A percentile compares a stretch with the other conserved stretches of the same genome.
Conservation (phyloP, 768 basidiomycete genomes). For the Macrolepiota dolichaula region DNA sequence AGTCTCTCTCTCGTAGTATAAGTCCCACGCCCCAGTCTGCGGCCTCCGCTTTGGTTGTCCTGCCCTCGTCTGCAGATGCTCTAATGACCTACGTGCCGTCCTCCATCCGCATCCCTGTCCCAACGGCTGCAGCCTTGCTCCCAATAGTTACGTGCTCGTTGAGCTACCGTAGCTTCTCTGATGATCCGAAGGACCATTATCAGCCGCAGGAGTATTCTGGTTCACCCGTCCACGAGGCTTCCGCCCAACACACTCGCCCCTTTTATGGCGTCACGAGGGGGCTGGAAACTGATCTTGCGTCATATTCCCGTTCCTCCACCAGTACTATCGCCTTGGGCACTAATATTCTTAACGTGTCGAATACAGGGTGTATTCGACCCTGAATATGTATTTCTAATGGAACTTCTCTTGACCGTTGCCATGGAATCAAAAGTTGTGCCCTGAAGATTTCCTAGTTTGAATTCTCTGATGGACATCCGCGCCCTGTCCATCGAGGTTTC, state of each 20-base stretch:
- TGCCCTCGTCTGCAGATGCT: constrained; percentile 9
- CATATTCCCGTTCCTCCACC: neutral
- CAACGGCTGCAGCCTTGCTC: constrained; percentile 44
- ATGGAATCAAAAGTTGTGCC: no score
- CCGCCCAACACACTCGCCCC: no score
- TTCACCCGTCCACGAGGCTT: neutral
- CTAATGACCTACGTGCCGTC: constrained; percentile 52
- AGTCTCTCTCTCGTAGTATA: constrained; percentile 7
- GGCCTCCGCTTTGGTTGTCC: neutral
- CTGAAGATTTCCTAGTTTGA: no score
- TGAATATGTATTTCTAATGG: no score
- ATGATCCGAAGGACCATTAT: neutral
- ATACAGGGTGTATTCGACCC: no score
- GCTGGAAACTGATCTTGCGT: neutral
- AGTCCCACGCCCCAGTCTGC: no score
- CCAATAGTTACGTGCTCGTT: constrained; percentile 37
- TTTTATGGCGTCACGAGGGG: neutral
- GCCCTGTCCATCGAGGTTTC: no score
- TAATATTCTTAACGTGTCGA: no score
- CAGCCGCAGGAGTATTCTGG: no score
- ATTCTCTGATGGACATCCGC: no score
- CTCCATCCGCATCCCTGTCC: constrained; percentile 37
- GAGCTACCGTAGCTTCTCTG: constrained; percentile 4
- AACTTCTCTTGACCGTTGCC: no score
- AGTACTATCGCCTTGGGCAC: neutral